Evolutionary conservation across 306 rosid species (phyloP).

Genomic region (Castanea sativa): DNA sequence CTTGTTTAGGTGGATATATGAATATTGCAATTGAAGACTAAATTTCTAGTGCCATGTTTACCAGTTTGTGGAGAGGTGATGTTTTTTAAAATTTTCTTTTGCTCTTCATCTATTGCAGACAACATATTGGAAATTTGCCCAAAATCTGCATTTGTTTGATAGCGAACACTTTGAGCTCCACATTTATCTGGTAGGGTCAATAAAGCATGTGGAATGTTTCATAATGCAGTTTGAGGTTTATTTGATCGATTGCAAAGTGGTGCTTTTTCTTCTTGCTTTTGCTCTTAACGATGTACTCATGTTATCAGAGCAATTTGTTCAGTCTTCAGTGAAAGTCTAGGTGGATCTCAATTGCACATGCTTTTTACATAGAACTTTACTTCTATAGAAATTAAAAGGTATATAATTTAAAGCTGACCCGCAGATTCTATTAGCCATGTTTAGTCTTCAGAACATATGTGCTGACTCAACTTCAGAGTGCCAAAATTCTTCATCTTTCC

Average conservation of each 20-base stretch:
- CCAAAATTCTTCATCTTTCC: neutral
- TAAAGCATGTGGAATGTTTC: neutral
- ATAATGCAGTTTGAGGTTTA: neutral
- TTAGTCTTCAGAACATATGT: constrained; percentile 4
- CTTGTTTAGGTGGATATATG: neutral
- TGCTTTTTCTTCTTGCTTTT: neutral
- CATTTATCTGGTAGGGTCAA: neutral
- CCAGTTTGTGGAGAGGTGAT: neutral
- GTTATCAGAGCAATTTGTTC: neutral
- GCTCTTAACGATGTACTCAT: neutral
- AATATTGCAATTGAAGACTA: neutral
- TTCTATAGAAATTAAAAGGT: neutral
- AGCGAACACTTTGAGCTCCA: neutral
- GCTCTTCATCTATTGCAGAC: neutral
- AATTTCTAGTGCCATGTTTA: neutral
- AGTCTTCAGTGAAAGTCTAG: neutral
- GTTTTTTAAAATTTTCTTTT: neutral
- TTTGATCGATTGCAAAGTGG: neutral
- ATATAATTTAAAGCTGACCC: neutral
- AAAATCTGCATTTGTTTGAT: neutral
- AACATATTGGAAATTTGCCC: neutral
- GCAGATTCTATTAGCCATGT: constrained; percentile 2
- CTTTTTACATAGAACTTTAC: neutral
- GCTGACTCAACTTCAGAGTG: constrained; percentile 3
- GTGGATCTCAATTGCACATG: neutral